Evolutionary conservation across 371 early-diverging fungal species (phyloP).

Genomic region (Catenaria anguillulae): DNA sequence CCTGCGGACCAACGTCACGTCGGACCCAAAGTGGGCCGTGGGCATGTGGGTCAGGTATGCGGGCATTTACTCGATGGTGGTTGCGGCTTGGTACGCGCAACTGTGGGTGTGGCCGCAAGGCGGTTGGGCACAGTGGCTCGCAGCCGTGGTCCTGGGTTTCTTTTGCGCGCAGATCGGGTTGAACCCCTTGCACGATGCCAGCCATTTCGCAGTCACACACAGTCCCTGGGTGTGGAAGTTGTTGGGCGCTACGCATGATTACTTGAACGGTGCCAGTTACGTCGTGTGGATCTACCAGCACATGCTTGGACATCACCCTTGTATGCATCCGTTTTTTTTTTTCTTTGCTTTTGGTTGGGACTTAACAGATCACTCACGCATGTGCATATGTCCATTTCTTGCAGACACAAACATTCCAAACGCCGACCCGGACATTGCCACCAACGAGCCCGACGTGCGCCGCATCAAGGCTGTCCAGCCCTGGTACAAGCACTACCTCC

Average conservation of each 20-base stretch:
- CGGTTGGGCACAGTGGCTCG: slow-evolving; percentile 21
- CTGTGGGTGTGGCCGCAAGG: slow-evolving; percentile 24
- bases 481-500: slow-evolving; percentile 31
- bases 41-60: slow-evolving; percentile 27
- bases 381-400: too few species aligned
- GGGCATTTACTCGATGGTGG: slow-evolving; percentile 20
- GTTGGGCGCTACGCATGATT: slow-evolving; percentile 38
- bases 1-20: slow-evolving; percentile 1
- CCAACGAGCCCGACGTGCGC: slow-evolving; percentile 33
- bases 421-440: slow-evolving; percentile 38
- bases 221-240: slow-evolving; percentile 34
- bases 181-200: slow-evolving; percentile 39
- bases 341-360: too few species aligned
- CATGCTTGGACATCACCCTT: slow-evolving; percentile 41
- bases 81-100: slow-evolving; percentile 25
- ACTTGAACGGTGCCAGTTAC: slow-evolving; percentile 38
- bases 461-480: slow-evolving; percentile 32
- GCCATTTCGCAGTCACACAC: slow-evolving; percentile 37
- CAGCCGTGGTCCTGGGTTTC: slow-evolving; percentile 31
- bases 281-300: slow-evolving; percentile 43
- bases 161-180: slow-evolving; percentile 32
- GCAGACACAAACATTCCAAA: slow-evolving; percentile 35
- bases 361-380: too few species aligned
- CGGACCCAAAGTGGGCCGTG: slow-evolving; percentile 12
- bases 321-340: slow-evolving; percentile 9